These are phyloP conservation scores for Annulohypoxylon bovei DNA, from an alignment of 495 filamentous ascomycete species.

Conservation along the genomic window DNA sequence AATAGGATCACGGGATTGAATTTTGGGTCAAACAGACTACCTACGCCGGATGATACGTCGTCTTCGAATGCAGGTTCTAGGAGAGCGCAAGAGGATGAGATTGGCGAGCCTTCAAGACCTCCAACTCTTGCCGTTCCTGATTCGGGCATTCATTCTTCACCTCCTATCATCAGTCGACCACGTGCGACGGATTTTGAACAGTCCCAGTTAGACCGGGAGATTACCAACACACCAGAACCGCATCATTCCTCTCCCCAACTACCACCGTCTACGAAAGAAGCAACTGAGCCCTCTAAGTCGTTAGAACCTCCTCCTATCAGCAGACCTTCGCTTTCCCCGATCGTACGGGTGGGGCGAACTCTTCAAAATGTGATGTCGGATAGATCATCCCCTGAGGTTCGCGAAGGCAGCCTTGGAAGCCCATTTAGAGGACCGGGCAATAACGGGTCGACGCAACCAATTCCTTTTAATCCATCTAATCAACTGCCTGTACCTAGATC, in stretches of 20 bases:
- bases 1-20: constrained; percentile 45
- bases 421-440: constrained; percentile 60
- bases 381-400: constrained; percentile 57
- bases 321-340: constrained; percentile 61
- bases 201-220: constrained; percentile 40
- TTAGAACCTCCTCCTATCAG: constrained; percentile 37
- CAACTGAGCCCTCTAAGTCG: constrained; percentile 23
- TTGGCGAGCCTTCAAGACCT: constrained; percentile 17
- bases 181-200: constrained; percentile 43
- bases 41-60: constrained; percentile 65
- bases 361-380: constrained; percentile 64
- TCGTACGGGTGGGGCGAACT: constrained; percentile 60
- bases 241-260: constrained; percentile 46
- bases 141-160: constrained; percentile 40
- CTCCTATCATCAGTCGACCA: constrained; percentile 40
- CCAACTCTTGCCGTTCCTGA: constrained; percentile 2
- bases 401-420: constrained; percentile 59
- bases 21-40: constrained; percentile 55
- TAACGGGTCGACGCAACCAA: constrained; percentile 36
- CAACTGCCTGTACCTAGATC: constrained; percentile 25
- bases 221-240: constrained; percentile 43
- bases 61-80: constrained; percentile 54
- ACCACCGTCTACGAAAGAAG: constrained; percentile 45
- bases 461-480: constrained; percentile 13
- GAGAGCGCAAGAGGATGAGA: constrained; percentile 33